These are phyloP conservation scores for Cystobasidiaceae sp. DNA, from an alignment of 1,284 basidiomycete genomes.

Conservation along the genomic window DNA sequence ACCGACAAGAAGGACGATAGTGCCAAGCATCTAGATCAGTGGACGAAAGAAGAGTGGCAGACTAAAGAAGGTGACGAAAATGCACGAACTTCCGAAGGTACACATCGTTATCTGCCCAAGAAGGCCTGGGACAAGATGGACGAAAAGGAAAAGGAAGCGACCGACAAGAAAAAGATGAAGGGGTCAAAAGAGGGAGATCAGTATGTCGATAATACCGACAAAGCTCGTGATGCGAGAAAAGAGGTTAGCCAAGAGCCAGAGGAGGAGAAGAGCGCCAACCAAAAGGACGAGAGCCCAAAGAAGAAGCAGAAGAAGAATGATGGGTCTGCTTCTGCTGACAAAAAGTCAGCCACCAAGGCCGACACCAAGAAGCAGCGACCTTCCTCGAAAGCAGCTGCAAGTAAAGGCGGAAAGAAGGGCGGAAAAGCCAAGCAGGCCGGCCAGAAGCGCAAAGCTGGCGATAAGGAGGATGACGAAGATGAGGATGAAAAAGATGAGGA, in stretches of 20 bases:
- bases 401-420: no score
- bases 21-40: conserved; percentile 22
- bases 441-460: no score
- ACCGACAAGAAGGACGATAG: conserved; percentile 30
- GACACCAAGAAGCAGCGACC: no score
- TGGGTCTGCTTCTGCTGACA: no score
- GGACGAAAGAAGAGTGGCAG: conserved; percentile 32
- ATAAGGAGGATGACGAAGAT: neutral
- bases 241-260: conserved; percentile 30
- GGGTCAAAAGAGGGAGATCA: conserved; percentile 23
- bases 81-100: conserved; percentile 19
- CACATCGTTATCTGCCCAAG: conserved; percentile 29
- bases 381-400: no score
- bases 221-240: conserved; percentile 23
- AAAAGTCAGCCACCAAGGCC: no score
- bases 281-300: conserved; percentile 13
- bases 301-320: no score
- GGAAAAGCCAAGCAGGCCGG: no score
- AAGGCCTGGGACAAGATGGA: conserved; percentile 31
- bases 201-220: conserved; percentile 31
- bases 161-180: conserved; percentile 22
- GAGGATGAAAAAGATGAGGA: neutral
- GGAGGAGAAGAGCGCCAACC: conserved; percentile 13
- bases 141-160: conserved; percentile 28
- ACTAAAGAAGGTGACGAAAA: conserved; percentile 15